phyloP scores from a whole-genome alignment of 2,329 filamentous ascomycete genomes.

The Pestalotiopsis sp. region DNA sequence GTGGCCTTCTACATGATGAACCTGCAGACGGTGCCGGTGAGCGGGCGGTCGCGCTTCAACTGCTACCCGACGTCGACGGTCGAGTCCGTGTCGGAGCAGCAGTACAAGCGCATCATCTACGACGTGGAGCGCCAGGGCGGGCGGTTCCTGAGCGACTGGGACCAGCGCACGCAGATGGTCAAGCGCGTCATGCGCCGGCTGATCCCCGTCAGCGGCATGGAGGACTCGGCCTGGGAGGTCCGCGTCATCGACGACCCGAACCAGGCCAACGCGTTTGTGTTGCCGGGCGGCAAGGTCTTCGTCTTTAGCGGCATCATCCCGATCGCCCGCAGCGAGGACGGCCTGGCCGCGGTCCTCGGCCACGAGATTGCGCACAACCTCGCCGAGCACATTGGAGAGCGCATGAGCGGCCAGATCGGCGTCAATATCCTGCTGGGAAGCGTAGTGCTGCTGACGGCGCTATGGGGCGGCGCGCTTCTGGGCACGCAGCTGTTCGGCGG shows the following conservation, averaged over 20 bases:
- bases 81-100: slow-evolving; percentile 50
- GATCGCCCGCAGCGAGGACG: slow-evolving; percentile 68
- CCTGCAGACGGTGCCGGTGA: slow-evolving; percentile 73
- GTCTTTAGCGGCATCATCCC: slow-evolving; percentile 74
- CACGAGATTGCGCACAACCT: slow-evolving; percentile 82
- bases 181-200: slow-evolving; percentile 66
- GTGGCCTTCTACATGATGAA: slow-evolving; percentile 67
- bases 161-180: slow-evolving; percentile 60
- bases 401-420: slow-evolving; percentile 56
- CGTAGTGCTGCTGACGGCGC: slow-evolving; percentile 49
- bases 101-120: slow-evolving; percentile 60
- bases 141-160: slow-evolving; percentile 60
- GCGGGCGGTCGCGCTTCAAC: slow-evolving; percentile 75
- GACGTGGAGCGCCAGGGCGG: slow-evolving; percentile 54
- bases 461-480: slow-evolving; percentile 46
- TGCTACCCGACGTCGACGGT: slow-evolving; percentile 61
- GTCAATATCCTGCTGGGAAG: slow-evolving; percentile 53
- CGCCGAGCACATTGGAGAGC: slow-evolving; percentile 69
- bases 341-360: slow-evolving; percentile 73
- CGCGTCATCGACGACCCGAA: slow-evolving; percentile 70
- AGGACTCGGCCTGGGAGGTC: slow-evolving; percentile 68
- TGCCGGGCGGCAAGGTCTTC: slow-evolving; percentile 80
- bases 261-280: slow-evolving; percentile 74
- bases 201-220: slow-evolving; percentile 67
- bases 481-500: slow-evolving; percentile 43